Base-by-base conservation (phyloP, 148 eudicot species). In the Dianthus caryophyllus region DNA sequence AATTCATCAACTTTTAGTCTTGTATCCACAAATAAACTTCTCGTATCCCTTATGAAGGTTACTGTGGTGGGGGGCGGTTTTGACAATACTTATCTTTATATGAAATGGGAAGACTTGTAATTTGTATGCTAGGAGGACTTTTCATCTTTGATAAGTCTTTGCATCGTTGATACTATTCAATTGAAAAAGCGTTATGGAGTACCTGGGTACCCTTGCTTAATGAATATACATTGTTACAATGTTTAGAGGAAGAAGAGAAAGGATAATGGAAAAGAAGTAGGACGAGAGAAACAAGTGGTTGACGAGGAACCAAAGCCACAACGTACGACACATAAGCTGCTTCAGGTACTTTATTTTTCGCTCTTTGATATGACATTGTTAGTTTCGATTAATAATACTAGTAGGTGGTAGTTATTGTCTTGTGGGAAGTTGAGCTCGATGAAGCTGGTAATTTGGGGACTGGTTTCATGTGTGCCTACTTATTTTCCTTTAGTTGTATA, bases 291-390 rank as follows among this genome's bases (percentile, higher is more conserved):
- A 59, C 72, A 75, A 53, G 74, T 61, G 22, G 65, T 65, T 10
- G 57, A 30, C 27, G 84, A 75, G 75, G 88, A 78, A 57, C 53
- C 60, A 47, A 82, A 75, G 72, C 78, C 80, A 14, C 80, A 83
- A 14, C 77, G 96, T 60, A 87, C 87, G 61, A 91, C 93, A 33
- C 97, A 91, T 81, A 87, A 81, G 68, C 66, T 88, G 75, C 93
- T 91, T 73, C 96, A 86, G 92, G 97, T 84, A 13, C 55, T 50
- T 61, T 2, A 1, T 48, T 9, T 58, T 31, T 30, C 69, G 67
- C 70, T 70, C 14, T 66, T 54, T 52, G 8, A 24, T 24, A 57
- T 66, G 21, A 16, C 13, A 61, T 36, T 36, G 38, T 30, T 51
- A 26, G 31, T 39, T 41, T 41, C 21, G 9, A 65, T 44, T 0